Conservation (phyloP, 202 grass and related monocot genomes). For the Cymbopogon flexuosus region DNA sequence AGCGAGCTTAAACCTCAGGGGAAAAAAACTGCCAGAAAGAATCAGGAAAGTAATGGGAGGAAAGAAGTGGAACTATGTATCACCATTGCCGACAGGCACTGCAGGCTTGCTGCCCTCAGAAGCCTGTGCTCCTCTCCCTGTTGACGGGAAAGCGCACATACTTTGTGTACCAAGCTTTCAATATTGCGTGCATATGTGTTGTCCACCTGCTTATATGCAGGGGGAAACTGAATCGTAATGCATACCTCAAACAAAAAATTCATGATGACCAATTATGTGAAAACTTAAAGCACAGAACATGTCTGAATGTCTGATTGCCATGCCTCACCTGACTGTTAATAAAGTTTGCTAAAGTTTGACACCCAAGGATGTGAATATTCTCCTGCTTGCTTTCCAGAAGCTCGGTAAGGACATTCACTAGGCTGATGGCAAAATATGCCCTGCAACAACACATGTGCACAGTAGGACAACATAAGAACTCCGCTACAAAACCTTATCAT, state of each 20-base stretch:
- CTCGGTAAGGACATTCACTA: slow-evolving; percentile 77
- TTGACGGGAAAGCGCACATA: slow-evolving; percentile 58
- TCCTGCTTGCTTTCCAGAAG: slow-evolving; percentile 93
- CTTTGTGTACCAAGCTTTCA: slow-evolving; percentile 77
- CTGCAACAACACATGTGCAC: slow-evolving; percentile 42
- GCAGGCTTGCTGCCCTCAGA: slow-evolving; percentile 69
- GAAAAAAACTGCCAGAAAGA: not conserved
- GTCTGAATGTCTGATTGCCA: not conserved
- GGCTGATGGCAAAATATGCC: slow-evolving; percentile 94
- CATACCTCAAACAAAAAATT: slow-evolving; percentile 16
- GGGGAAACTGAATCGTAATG: slow-evolving; percentile 7
- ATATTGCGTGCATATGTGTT: slow-evolving; percentile 82
- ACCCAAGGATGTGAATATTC: slow-evolving; percentile 79
- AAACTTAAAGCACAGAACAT: not conserved
- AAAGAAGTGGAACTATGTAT: not conserved
- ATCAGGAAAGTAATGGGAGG: not conserved
- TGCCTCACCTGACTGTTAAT: slow-evolving; percentile 75
- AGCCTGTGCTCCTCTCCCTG: slow-evolving; percentile 54
- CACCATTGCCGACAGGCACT: slow-evolving; percentile 86
- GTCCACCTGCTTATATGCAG: slow-evolving; percentile 52
- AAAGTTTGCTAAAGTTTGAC: slow-evolving; percentile 86
- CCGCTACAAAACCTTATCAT: not conserved
- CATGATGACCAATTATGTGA: not conserved
- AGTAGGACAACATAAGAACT: slow-evolving; percentile 18
- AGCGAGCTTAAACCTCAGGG: not conserved